Conservation (phyloP, 2,329 filamentous ascomycete genomes). For the Pyrenophora seminiperda region DNA sequence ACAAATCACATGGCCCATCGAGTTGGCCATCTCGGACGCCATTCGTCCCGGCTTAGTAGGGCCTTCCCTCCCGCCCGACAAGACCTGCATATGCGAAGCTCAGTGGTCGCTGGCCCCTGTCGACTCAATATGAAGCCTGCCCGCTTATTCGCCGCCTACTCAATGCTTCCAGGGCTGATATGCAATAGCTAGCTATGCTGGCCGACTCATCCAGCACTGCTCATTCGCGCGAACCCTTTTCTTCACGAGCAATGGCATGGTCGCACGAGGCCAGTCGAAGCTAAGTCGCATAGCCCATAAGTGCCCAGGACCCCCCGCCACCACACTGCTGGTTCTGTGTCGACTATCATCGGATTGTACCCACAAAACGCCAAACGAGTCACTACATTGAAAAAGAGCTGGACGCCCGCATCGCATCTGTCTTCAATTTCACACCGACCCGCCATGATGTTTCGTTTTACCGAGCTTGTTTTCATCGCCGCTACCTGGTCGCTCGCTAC, state of each 20-base stretch:
- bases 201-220: constrained; percentile 21
- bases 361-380: constrained; percentile 10
- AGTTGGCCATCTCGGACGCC: constrained; percentile 22
- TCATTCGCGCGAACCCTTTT: constrained; percentile 23
- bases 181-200: constrained; percentile 36
- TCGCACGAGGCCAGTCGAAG: constrained; percentile 26
- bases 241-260: constrained; percentile 23
- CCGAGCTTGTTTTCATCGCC: constrained; percentile 39
- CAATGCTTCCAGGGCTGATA: constrained; percentile 34
- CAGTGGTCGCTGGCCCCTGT: constrained; percentile 39
- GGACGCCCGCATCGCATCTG: constrained; percentile 7
- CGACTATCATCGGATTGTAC: constrained; percentile 18
- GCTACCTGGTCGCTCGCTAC: constrained; percentile 54
- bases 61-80: constrained; percentile 32
- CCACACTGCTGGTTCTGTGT: constrained; percentile 26
- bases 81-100: constrained; percentile 31
- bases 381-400: constrained; percentile 13
- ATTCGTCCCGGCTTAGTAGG: constrained; percentile 29
- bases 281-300: constrained; percentile 30
- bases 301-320: constrained; percentile 38
- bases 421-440: background rate
- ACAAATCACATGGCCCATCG: constrained; percentile 25
- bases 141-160: constrained; percentile 35
- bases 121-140: constrained; percentile 34
- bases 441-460: constrained; percentile 43